Evolutionary conservation across 2,329 filamentous ascomycete species (phyloP).

Genomic region (Ophiostoma australiae): DNA sequence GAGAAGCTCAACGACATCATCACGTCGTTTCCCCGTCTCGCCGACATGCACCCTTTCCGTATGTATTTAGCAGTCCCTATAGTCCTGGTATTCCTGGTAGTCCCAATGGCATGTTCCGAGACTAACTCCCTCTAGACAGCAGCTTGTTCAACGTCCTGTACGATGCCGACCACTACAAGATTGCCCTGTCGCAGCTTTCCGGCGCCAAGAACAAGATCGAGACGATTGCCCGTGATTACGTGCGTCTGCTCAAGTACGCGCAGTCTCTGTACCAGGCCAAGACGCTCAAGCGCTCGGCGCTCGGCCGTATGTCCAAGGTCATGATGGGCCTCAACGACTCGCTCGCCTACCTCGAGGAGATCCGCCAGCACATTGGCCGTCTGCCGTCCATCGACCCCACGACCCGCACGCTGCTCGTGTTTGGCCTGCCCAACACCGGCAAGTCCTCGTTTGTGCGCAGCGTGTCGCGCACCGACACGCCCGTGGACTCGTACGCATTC

Average conservation of each 20-base stretch:
- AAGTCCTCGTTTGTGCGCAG: slow-evolving; percentile 94
- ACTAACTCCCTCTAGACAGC: slow-evolving; percentile 38
- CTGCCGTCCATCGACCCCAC: slow-evolving; percentile 98
- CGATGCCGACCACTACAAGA: slow-evolving; percentile 96
- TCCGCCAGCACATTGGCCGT: slow-evolving; percentile 92
- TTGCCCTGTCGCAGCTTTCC: slow-evolving; percentile 90
- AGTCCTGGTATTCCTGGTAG: no score
- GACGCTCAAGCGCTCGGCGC: slow-evolving; percentile 90
- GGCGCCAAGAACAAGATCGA: slow-evolving; percentile 96
- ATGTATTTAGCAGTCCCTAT: slow-evolving; percentile 34
- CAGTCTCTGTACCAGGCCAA: slow-evolving; percentile 98
- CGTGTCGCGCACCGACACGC: slow-evolving; percentile 89
- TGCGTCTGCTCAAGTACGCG: slow-evolving; percentile 84
- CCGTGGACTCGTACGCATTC: slow-evolving; percentile 96
- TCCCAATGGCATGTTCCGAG: not conserved
- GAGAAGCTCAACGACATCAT: slow-evolving; percentile 90
- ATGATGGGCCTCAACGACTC: slow-evolving; percentile 93
- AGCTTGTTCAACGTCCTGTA: slow-evolving; percentile 95
- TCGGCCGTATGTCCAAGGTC: slow-evolving; percentile 97
- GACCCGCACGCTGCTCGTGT: slow-evolving; percentile 90
- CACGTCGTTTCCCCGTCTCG: slow-evolving; percentile 84
- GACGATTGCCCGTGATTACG: slow-evolving; percentile 92
- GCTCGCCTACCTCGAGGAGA: slow-evolving; percentile 90
- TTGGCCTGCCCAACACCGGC: slow-evolving; percentile 95
- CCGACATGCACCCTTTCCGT: slow-evolving; percentile 95